Conservation (phyloP, 148 eudicot genomes). For the Spergularia bocconei region DNA sequence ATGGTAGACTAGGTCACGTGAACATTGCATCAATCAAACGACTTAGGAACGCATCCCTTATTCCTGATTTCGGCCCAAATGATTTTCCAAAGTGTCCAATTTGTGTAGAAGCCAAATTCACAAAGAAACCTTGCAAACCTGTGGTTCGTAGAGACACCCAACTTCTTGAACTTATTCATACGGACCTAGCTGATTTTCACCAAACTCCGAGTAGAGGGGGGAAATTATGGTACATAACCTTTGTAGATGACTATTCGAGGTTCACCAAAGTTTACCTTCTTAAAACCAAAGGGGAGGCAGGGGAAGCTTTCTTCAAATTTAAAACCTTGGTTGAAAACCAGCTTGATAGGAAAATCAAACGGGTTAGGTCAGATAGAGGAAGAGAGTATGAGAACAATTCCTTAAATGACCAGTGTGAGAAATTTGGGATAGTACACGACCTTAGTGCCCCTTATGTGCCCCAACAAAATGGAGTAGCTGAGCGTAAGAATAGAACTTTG, state of each 20-base stretch:
- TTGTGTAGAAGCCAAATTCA: slow-evolving; percentile 1
- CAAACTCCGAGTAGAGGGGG: background rate
- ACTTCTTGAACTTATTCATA: background rate
- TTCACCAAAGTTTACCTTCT: background rate
- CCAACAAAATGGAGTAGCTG: no score
- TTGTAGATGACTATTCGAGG: background rate
- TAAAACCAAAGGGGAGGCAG: background rate
- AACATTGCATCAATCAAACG: background rate
- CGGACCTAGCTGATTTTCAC: background rate
- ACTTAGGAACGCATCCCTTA: background rate
- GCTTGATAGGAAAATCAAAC: no score
- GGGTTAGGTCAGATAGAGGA: no score
- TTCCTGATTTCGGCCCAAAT: background rate
- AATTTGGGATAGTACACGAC: no score
- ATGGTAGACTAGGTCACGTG: background rate
- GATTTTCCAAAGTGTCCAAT: background rate
- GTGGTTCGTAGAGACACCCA: background rate
- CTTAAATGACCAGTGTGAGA: no score
- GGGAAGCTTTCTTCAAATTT: background rate
- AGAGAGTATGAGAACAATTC: no score
- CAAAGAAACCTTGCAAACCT: background rate
- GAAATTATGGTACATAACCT: background rate
- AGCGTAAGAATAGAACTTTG: no score
- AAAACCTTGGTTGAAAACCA: no score
- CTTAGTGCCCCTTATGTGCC: no score